phyloP scores from a whole-genome alignment of 1,139 yeast species.

The Geotrichum fermentans region DNA sequence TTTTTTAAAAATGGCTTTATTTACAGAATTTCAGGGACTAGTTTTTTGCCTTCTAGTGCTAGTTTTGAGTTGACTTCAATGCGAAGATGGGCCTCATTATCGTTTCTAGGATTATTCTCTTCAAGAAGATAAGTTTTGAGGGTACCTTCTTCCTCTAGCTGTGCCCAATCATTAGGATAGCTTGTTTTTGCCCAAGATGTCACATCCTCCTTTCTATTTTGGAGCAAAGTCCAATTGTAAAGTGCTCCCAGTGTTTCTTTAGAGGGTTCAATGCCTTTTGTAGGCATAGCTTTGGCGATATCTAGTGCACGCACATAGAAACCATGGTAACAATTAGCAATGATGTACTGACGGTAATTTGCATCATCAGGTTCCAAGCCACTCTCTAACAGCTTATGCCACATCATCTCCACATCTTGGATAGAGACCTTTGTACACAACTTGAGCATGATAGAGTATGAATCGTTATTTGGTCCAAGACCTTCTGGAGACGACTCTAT shows the following conservation, averaged over 20 bases:
- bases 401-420: slow-evolving; percentile 56
- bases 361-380: slow-evolving; percentile 50
- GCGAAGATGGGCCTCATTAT: slow-evolving; percentile 30
- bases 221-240: slow-evolving; percentile 58
- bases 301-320: slow-evolving; percentile 54
- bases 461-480: slow-evolving; percentile 55
- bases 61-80: slow-evolving; percentile 17
- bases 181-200: slow-evolving; percentile 50
- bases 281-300: slow-evolving; percentile 48
- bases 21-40: slow-evolving; percentile 9
- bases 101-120: slow-evolving; percentile 30
- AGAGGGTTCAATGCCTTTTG: slow-evolving; percentile 47
- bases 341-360: slow-evolving; percentile 59
- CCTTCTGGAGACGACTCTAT: slow-evolving; percentile 50
- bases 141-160: slow-evolving; percentile 40
- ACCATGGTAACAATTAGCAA: slow-evolving; percentile 73
- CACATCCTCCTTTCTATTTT: slow-evolving; percentile 46
- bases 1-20: background rate
- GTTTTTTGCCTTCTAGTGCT: slow-evolving; percentile 8
- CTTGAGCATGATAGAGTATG: slow-evolving; percentile 68
- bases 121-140: slow-evolving; percentile 36
- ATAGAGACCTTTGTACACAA: slow-evolving; percentile 58
- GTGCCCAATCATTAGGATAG: slow-evolving; percentile 47
- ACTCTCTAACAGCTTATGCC: slow-evolving; percentile 54
- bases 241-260: slow-evolving; percentile 51